Evolutionary conservation across 768 basidiomycete species (phyloP).

Genomic region (Mycena albidolilacea): DNA sequence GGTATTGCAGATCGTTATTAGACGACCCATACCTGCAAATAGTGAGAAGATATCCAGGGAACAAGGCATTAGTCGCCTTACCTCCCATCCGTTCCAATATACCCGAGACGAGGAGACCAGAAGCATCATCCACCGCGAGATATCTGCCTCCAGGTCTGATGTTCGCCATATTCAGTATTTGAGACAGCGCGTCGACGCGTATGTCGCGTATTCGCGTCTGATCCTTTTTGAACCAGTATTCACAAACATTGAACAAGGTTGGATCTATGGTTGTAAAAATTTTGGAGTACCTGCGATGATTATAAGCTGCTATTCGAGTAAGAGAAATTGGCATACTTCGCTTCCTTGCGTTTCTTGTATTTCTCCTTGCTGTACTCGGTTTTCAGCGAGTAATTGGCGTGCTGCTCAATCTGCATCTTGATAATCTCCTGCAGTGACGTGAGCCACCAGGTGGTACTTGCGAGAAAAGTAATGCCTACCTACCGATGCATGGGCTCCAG

Average conservation of each 20-base stretch:
- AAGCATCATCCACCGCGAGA: conserved; percentile 92
- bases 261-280: conserved; percentile 91
- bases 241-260: conserved; percentile 87
- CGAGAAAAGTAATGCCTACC: conserved; percentile 41
- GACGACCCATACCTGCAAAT: conserved; percentile 77
- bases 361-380: conserved; percentile 99
- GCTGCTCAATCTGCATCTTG: conserved; percentile 92
- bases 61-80: conserved; percentile 44
- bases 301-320: neutral
- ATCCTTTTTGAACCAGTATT: conserved; percentile 91
- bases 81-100: conserved; percentile 92
- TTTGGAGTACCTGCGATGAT: conserved; percentile 80
- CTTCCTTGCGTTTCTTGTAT: conserved; percentile 96
- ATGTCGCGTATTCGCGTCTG: conserved; percentile 86
- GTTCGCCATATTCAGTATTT: conserved; percentile 88
- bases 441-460: conserved; percentile 13
- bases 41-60: neutral
- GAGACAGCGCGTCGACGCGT: conserved; percentile 89
- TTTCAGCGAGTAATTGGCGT: conserved; percentile 93
- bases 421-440: conserved; percentile 85
- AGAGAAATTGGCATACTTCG: conserved; percentile 75
- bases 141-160: conserved; percentile 90
- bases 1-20: conserved; percentile 89
- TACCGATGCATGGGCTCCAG: conserved; percentile 86
- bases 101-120: conserved; percentile 88